phyloP scores from a whole-genome alignment of 2,329 filamentous ascomycete genomes.

The Neocucurbitaria cava region DNA sequence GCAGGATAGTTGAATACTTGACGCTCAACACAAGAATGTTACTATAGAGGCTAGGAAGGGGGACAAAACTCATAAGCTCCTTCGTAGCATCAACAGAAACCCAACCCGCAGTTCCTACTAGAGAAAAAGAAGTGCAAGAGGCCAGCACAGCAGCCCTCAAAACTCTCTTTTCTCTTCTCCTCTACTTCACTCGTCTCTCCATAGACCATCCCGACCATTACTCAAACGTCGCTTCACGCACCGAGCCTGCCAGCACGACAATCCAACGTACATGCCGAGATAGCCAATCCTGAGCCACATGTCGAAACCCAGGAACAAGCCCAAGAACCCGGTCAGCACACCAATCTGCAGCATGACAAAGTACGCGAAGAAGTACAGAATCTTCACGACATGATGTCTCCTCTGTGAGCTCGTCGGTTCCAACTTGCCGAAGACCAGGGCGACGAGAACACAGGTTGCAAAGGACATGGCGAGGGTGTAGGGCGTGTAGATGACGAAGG shows the following conservation, averaged over 20 bases:
- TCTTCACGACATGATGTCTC: background rate
- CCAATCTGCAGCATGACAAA: slow-evolving; percentile 1
- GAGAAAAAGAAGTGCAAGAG: too few species aligned
- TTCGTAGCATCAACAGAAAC: too few species aligned
- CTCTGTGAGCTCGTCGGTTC: background rate
- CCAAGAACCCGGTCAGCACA: background rate
- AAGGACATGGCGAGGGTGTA: background rate
- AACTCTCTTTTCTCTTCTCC: background rate
- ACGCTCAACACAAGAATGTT: too few species aligned
- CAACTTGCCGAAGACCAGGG: background rate
- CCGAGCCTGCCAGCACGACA: background rate
- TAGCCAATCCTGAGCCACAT: slow-evolving; percentile 2
- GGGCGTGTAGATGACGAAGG: background rate
- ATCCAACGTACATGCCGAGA: background rate
- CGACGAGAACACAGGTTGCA: background rate
- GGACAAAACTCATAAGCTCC: too few species aligned
- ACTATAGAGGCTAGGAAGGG: too few species aligned
- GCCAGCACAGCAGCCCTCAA: background rate
- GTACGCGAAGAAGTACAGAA: background rate
- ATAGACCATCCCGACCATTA: background rate
- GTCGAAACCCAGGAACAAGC: background rate
- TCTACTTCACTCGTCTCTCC: background rate
- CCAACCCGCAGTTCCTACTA: too few species aligned
- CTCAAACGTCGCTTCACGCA: background rate
- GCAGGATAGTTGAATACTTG: too few species aligned